These are phyloP conservation scores for Tulasnella sp. DNA, from an alignment of 768 basidiomycete genomes.

Conservation along the genomic window DNA sequence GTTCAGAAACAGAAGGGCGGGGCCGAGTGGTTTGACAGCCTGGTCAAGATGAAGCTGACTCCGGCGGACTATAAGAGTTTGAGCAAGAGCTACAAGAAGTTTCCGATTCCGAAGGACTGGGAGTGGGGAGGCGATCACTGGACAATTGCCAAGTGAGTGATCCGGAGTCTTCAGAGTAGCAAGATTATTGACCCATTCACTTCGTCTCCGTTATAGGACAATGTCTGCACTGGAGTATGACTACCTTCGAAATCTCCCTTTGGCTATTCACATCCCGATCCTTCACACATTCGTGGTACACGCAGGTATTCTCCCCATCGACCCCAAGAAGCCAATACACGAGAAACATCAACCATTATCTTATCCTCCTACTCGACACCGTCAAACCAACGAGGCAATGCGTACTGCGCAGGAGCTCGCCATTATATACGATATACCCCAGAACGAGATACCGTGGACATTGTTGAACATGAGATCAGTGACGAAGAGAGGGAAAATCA, in stretches of 20 bases:
- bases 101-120: constrained; percentile 56
- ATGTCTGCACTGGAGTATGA: constrained; percentile 51
- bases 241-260: constrained; percentile 69
- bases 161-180: not conserved
- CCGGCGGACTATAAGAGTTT: constrained; percentile 22
- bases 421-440: constrained; percentile 56
- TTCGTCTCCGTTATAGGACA: constrained; percentile 27
- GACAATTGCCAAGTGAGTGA: constrained; percentile 47
- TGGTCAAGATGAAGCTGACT: constrained; percentile 28
- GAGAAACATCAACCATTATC: constrained; percentile 62
- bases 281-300: constrained; percentile 73
- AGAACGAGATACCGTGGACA: constrained; percentile 70
- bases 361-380: constrained; percentile 35
- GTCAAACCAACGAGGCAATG: constrained; percentile 26
- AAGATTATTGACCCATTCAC: constrained; percentile 11
- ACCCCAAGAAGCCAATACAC: constrained; percentile 44
- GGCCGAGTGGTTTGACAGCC: constrained; percentile 45
- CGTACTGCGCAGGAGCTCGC: constrained; percentile 56
- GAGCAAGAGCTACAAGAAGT: constrained; percentile 29
- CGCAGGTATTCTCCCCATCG: constrained; percentile 66
- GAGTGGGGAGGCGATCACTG: constrained; percentile 68
- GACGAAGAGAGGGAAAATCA: constrained; percentile 33
- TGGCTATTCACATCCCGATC: constrained; percentile 61
- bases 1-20: constrained; percentile 38
- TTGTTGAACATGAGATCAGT: constrained; percentile 63